These are phyloP conservation scores for Hemisphaericaspora subhashii DNA, from an alignment of 1,139 yeast species.

Conservation along the genomic window DNA sequence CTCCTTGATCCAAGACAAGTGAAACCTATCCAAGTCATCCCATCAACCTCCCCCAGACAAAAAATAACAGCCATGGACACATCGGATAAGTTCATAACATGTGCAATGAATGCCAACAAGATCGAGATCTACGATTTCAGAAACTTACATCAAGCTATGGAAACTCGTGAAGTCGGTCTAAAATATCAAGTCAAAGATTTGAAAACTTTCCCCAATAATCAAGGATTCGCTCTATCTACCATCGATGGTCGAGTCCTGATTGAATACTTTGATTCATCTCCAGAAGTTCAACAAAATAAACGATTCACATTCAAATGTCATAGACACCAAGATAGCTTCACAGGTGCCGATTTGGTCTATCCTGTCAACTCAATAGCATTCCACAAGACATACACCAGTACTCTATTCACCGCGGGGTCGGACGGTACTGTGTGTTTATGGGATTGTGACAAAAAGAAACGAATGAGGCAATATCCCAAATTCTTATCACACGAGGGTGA, in stretches of 20 bases:
- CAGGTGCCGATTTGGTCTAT: slow-evolving; percentile 61
- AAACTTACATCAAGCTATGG: slow-evolving; percentile 44
- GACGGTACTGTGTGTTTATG: slow-evolving; percentile 77
- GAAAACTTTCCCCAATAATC: slow-evolving; percentile 52
- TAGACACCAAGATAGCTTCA: slow-evolving; percentile 41
- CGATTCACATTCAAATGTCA: slow-evolving; percentile 88
- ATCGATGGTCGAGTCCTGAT: slow-evolving; percentile 87
- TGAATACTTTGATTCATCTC: slow-evolving; percentile 62
- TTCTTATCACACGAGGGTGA: slow-evolving; percentile 24
- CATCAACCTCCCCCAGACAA: slow-evolving; percentile 18
- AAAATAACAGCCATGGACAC: slow-evolving; percentile 71
- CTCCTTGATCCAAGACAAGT: slow-evolving; percentile 31
- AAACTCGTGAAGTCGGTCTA: slow-evolving; percentile 66
- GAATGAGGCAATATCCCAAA: slow-evolving; percentile 58
- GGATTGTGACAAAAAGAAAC: slow-evolving; percentile 66
- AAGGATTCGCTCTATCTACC: slow-evolving; percentile 77
- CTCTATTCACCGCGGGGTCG: slow-evolving; percentile 75
- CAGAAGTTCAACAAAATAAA: slow-evolving; percentile 40
- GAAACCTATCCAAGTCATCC: slow-evolving; percentile 12
- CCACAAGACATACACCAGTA: slow-evolving; percentile 39
- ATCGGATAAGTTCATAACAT: slow-evolving; percentile 45
- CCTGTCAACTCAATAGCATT: slow-evolving; percentile 75
- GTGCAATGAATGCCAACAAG: slow-evolving; percentile 55
- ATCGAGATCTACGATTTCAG: slow-evolving; percentile 62
- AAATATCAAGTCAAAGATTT: slow-evolving; percentile 69